Evolutionary conservation across 768 basidiomycete species (phyloP).

Genomic region (Leccinum pellstonianum): DNA sequence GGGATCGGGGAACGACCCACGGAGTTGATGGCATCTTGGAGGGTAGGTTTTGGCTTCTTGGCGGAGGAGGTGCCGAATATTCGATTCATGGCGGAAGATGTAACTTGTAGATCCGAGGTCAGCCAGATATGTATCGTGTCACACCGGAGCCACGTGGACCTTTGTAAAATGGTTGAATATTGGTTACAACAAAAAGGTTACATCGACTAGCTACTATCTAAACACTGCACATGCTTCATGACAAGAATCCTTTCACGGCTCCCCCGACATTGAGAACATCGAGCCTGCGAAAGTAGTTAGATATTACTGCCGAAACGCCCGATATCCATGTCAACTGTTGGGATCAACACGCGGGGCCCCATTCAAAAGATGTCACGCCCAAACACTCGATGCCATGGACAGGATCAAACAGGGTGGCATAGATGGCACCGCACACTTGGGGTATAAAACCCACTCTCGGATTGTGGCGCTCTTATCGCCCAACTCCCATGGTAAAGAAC

Average conservation of each 20-base stretch:
- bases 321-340: background rate
- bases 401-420: slow-evolving; percentile 9
- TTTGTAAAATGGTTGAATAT: no score
- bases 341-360: background rate
- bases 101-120: background rate
- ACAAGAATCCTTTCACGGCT: slow-evolving; percentile 87
- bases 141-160: background rate
- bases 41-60: slow-evolving; percentile 81
- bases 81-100: slow-evolving; percentile 63
- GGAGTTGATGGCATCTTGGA: slow-evolving; percentile 92
- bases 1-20: slow-evolving; percentile 42
- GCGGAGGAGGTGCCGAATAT: slow-evolving; percentile 74
- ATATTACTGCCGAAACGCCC: background rate
- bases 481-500: background rate
- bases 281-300: slow-evolving; percentile 45
- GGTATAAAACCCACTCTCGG: slow-evolving; percentile 13
- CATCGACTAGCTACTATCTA: background rate
- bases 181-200: no score
- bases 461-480: background rate
- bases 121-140: background rate
- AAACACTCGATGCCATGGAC: background rate
- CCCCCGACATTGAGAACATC: slow-evolving; percentile 90
- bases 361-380: background rate
- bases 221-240: slow-evolving; percentile 30
- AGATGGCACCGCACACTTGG: background rate